Base-by-base conservation (phyloP, 805 yeast genomes). In the Saturnispora ahearnii region DNA sequence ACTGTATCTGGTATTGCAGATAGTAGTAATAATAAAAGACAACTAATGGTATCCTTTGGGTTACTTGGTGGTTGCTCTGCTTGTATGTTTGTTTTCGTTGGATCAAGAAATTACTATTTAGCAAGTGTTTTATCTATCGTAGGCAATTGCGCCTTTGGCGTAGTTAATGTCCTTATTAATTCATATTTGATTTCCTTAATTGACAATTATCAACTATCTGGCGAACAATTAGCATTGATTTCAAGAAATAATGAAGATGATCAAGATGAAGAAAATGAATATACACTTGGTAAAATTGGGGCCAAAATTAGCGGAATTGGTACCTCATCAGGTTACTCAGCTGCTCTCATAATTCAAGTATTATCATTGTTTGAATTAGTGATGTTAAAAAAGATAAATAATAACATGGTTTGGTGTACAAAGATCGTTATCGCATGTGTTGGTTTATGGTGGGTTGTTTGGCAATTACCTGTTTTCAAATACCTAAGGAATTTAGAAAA, bases 141-240 rank as follows among this genome's bases (percentile, higher is more conserved):
- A 0, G 82, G 87, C 1, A 85, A 83, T 57, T 71, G 83, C 13
- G 76, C 84, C 22, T 85, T 78, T 63, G 95, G 95, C 1, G 87
- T 84, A 8, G 87, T 82, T 3, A 81, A 81, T 49, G 91, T 85
- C 10, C 83, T 89, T 55, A 90, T 89, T 6, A 86, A 85, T 62
- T 81, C 93, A 1, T 77, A 78, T 55, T 62, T 85, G 41, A 89
- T 93, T 0, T 70, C 77, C 1, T 63, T 85, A 34, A 84, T 79
- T 2, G 64, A 72, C 13, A 73, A 74, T 51, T 68, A 69, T 45
- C 50, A 53, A 7, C 21, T 40, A 28, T 15, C 24, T 18, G 24
- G 18, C 3, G 49, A 40, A 33, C 45, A 47, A 26, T 21, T 13
- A 3, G 29, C 45, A 10, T 31, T 33, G 13, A 21, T 36, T 18